Conservation (phyloP, 1,284 basidiomycete genomes). For the Golubevia sp. region DNA sequence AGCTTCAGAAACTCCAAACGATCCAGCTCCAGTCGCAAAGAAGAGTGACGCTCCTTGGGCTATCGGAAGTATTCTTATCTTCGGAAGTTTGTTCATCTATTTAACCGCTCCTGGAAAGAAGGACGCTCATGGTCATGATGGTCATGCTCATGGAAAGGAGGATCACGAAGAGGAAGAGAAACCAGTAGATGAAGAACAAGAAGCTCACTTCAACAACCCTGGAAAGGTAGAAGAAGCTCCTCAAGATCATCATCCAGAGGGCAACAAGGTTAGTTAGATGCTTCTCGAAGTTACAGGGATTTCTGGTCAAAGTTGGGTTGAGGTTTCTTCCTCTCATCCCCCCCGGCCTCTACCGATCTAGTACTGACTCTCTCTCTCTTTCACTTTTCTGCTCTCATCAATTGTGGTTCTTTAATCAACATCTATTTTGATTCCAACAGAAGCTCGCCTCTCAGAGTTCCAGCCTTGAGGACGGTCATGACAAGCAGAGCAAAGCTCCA, state of each 20-base stretch:
- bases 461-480: constrained; percentile 6
- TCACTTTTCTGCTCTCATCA: too few species aligned
- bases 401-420: neutral
- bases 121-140: constrained; percentile 8
- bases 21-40: neutral
- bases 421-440: neutral
- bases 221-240: neutral
- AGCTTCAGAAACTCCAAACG: neutral
- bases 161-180: constrained; percentile 1
- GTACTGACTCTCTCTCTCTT: too few species aligned
- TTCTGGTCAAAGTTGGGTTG: too few species aligned
- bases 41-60: constrained; percentile 12
- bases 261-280: neutral
- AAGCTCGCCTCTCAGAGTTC: neutral
- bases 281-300: too few species aligned
- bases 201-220: neutral
- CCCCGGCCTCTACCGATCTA: too few species aligned
- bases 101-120: constrained; percentile 9
- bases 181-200: constrained; percentile 4
- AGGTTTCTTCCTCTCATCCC: neutral
- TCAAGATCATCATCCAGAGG: neutral
- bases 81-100: constrained; percentile 10
- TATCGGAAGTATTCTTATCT: constrained; percentile 7
- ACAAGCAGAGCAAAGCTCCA: constrained; percentile 6
- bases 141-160: constrained; percentile 1